Evolutionary conservation across 305 asterid genomes (phyloP).

Genomic region (Fraxinus angustifolia): DNA sequence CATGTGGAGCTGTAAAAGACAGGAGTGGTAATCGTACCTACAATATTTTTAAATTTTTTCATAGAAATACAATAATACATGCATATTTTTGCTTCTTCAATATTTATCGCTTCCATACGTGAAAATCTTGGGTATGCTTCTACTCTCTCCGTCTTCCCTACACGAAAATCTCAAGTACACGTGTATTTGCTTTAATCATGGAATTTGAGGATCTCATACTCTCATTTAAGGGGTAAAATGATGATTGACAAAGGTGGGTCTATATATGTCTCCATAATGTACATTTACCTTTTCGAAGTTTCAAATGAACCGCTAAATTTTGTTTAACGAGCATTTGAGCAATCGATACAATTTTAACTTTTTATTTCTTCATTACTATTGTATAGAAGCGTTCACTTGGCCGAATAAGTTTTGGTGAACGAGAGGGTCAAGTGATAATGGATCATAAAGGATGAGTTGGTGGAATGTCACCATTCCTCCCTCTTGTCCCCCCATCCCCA

Average conservation of each 20-base stretch:
- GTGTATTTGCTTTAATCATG: neutral
- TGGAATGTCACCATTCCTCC: neutral
- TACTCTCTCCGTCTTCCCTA: constrained; percentile 8
- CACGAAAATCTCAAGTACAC: neutral
- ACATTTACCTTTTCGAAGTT: neutral
- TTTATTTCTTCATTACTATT: neutral
- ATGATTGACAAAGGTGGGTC: neutral
- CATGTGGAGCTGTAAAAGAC: neutral
- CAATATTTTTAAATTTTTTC: no score
- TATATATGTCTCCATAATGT: neutral
- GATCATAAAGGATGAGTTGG: neutral
- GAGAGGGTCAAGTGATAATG: neutral
- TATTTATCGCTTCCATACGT: neutral
- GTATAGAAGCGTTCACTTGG: neutral
- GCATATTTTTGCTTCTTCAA: neutral
- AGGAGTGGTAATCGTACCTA: neutral
- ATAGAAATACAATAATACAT: neutral
- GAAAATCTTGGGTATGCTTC: neutral
- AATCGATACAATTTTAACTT: neutral
- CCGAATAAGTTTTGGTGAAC: neutral
- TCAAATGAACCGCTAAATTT: neutral
- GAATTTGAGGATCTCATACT: neutral
- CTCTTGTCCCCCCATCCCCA: neutral
- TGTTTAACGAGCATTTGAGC: neutral
- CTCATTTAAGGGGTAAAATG: neutral